Percentiles rank a stretch among this genome's conserved stretches.
Evolutionary conservation across 1,139 yeast species (phyloP).

Genomic region (Geotrichum klebahnii): DNA sequence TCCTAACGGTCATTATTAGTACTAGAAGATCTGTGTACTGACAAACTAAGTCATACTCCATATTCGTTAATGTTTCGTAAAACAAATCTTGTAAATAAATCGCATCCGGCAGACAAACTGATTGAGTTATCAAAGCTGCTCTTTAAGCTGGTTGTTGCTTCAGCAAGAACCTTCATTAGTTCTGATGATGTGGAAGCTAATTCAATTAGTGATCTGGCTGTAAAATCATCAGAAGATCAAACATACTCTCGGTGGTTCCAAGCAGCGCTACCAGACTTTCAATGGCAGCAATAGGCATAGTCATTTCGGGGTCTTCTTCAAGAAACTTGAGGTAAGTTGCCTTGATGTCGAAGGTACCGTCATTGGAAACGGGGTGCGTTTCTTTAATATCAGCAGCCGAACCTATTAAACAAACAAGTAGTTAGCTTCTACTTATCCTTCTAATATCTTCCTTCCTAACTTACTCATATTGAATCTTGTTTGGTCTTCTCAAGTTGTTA

Average conservation of each 20-base stretch:
- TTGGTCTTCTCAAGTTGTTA: slow-evolving; percentile 2
- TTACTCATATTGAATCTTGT: slow-evolving; percentile 8
- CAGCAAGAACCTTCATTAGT: slow-evolving; percentile 71
- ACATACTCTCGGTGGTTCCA: slow-evolving; percentile 61
- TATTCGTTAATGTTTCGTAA: slow-evolving; percentile 81
- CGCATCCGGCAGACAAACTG: slow-evolving; percentile 95
- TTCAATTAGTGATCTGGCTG: not conserved
- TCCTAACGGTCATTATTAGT: slow-evolving; percentile 48
- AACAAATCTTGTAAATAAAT: slow-evolving; percentile 89
- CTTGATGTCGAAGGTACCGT: slow-evolving; percentile 63
- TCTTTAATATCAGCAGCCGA: slow-evolving; percentile 8
- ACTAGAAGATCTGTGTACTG: not conserved
- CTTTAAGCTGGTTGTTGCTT: slow-evolving; percentile 71
- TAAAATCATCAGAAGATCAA: not conserved
- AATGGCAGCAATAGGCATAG: slow-evolving; percentile 99
- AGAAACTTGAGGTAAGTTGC: slow-evolving; percentile 73
- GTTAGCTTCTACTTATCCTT: not conserved
- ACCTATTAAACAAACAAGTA: not conserved
- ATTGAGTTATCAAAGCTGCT: slow-evolving; percentile 82
- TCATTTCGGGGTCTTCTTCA: slow-evolving; percentile 85
- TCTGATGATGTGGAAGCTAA: slow-evolving; percentile 83
- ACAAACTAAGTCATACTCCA: slow-evolving; percentile 37
- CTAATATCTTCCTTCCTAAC: not conserved
- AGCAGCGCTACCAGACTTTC: slow-evolving; percentile 85
- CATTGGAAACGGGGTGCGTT: slow-evolving; percentile 17